These are phyloP conservation scores for Ambrosia trifida DNA, from an alignment of 129 eudicot species.

Conservation along the genomic window DNA sequence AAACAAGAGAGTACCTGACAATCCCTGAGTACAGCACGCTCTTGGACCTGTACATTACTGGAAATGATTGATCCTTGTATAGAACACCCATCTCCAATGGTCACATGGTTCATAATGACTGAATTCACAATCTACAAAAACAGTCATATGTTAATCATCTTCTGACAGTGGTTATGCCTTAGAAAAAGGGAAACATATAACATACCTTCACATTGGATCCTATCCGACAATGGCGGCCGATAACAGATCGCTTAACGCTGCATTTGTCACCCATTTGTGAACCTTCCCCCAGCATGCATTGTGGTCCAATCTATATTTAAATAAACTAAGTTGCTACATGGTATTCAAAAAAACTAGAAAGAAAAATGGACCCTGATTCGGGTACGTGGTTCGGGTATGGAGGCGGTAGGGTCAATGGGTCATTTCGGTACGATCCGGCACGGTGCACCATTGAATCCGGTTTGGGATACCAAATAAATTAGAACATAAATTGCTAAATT, in stretches of 20 bases:
- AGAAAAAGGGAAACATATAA: slow-evolving; percentile 5
- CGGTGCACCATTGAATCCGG: too few species aligned
- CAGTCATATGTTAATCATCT: slow-evolving; percentile 1
- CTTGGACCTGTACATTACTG: slow-evolving; percentile 86
- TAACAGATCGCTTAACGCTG: slow-evolving; percentile 89
- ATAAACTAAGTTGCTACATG: neutral
- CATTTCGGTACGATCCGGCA: too few species aligned
- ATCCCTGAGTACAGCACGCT: slow-evolving; percentile 78
- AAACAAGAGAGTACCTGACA: slow-evolving; percentile 60
- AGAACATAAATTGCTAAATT: too few species aligned
- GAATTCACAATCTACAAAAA: slow-evolving; percentile 74
- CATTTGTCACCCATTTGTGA: slow-evolving; percentile 95
- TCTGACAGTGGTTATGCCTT: neutral
- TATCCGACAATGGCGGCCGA: slow-evolving; percentile 94
- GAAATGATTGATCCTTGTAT: slow-evolving; percentile 85
- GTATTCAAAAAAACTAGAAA: neutral
- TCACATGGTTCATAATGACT: slow-evolving; percentile 78
- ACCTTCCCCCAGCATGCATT: slow-evolving; percentile 97
- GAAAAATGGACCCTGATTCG: neutral
- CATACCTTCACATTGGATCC: slow-evolving; percentile 94
- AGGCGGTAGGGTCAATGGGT: too few species aligned
- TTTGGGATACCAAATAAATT: too few species aligned
- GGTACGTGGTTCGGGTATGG: too few species aligned
- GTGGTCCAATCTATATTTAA: slow-evolving; percentile 78
- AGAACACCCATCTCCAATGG: slow-evolving; percentile 87